phyloP scores from a whole-genome alignment of 176 grass and related monocot genomes.

The Carex myosuroides region DNA sequence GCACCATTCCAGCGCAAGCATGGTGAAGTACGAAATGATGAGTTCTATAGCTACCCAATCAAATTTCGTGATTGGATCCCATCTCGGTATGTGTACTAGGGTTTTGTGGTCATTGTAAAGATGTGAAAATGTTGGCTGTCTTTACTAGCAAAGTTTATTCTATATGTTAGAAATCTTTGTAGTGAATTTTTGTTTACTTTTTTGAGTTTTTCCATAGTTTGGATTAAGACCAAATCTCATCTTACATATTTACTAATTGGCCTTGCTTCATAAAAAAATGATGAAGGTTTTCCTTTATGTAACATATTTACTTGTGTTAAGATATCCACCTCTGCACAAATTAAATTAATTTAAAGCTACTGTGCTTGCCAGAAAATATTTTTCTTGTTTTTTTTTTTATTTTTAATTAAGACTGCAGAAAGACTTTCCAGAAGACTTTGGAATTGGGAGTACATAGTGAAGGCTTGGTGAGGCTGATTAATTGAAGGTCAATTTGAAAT shows the following conservation, averaged over 20 bases:
- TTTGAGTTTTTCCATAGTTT: neutral
- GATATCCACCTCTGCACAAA: neutral
- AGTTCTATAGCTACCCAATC: slow-evolving; percentile 88
- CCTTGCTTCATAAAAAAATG: neutral
- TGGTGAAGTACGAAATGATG: slow-evolving; percentile 54
- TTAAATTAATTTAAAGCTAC: neutral
- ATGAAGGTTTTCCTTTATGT: neutral
- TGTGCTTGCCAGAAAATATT: neutral
- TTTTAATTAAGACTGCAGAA: neutral
- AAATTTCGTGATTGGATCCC: slow-evolving; percentile 46
- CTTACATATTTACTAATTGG: neutral
- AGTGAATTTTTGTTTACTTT: slow-evolving; percentile 9
- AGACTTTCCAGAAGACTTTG: neutral
- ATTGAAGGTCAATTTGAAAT: neutral
- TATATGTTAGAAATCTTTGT: neutral
- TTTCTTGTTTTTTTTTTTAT: neutral
- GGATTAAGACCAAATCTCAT: neutral
- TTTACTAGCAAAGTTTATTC: slow-evolving; percentile 25
- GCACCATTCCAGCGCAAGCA: slow-evolving; percentile 34
- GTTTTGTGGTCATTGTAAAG: neutral
- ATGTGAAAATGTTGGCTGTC: slow-evolving; percentile 33
- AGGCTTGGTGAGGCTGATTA: neutral
- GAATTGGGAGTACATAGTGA: neutral
- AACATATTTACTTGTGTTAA: neutral
- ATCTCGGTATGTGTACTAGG: slow-evolving; percentile 34